These are phyloP conservation scores for Rhododendron kiyosumense DNA, from an alignment of 148 eudicot genomes.

Conservation along the genomic window DNA sequence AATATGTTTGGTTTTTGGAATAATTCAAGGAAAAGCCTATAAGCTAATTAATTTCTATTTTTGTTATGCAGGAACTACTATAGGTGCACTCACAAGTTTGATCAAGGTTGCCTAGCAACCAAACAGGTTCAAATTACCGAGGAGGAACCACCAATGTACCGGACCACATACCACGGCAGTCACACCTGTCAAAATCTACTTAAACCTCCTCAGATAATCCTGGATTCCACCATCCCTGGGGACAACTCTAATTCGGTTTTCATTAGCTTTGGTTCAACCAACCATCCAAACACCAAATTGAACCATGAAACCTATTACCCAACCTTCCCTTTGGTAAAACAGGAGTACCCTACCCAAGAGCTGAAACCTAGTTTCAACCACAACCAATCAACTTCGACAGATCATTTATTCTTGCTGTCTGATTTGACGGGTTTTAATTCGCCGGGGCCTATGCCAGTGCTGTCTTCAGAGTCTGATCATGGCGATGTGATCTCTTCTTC, in stretches of 20 bases:
- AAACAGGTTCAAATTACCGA: slow-evolving; percentile 38
- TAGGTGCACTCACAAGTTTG: slow-evolving; percentile 64
- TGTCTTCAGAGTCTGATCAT: slow-evolving; percentile 18
- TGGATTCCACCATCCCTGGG: slow-evolving; percentile 1
- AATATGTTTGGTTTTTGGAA: background rate
- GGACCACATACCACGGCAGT: slow-evolving; percentile 26
- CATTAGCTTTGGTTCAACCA: slow-evolving; percentile 5
- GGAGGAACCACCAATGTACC: slow-evolving; percentile 27
- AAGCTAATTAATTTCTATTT: background rate
- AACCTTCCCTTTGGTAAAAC: background rate
- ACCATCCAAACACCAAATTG: background rate
- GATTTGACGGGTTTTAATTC: background rate
- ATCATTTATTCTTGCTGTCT: background rate
- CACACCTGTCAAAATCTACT: slow-evolving; percentile 31
- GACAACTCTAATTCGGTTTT: slow-evolving; percentile 13
- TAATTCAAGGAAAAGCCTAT: background rate
- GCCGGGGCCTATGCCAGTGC: background rate
- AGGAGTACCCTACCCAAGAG: background rate
- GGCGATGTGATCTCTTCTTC: slow-evolving; percentile 17
- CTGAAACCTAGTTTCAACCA: background rate
- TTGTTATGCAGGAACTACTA: slow-evolving; percentile 48
- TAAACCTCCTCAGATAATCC: slow-evolving; percentile 10
- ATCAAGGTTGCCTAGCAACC: slow-evolving; percentile 46
- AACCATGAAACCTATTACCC: background rate
- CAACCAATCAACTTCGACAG: slow-evolving; percentile 1